phyloP scores from a whole-genome alignment of 2,329 filamentous ascomycete genomes.

The Tolypocladium ophioglossoides region DNA sequence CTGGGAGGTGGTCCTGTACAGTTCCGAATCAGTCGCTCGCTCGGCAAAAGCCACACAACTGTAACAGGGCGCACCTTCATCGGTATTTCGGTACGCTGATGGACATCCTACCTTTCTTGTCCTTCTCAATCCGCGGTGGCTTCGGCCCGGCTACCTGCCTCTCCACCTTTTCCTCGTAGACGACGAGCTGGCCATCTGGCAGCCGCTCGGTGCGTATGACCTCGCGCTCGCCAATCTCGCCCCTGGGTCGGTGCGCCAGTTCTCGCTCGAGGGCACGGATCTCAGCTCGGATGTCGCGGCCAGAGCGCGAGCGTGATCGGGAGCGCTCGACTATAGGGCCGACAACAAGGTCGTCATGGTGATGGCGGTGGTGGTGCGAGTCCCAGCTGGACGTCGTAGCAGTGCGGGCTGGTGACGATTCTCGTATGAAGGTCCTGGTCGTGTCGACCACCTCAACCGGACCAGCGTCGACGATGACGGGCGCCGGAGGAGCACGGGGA shows the following conservation, averaged over 20 bases:
- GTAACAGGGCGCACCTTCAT: conserved; percentile 37
- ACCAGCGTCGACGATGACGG: conserved; percentile 17
- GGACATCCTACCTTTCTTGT: conserved; percentile 93
- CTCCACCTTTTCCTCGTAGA: conserved; percentile 52
- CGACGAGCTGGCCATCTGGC: conserved; percentile 50
- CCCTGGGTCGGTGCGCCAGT: conserved; percentile 24
- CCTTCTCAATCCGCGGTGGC: conserved; percentile 67
- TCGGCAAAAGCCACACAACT: conserved; percentile 4
- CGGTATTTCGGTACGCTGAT: conserved; percentile 67
- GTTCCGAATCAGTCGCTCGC: conserved; percentile 19
- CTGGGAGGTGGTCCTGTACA: conserved; percentile 50
- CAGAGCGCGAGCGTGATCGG: conserved; percentile 32
- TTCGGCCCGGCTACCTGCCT: conserved; percentile 41
- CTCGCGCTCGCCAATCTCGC: conserved; percentile 33
- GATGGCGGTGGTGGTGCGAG: conserved; percentile 17
- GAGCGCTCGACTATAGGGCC: conserved; percentile 26
- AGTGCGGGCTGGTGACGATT: conserved; percentile 36
- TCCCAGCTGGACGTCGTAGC: conserved; percentile 24
- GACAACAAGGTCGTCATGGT: conserved; percentile 15
- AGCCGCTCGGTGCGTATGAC: conserved; percentile 46
- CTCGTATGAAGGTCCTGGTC: conserved; percentile 37
- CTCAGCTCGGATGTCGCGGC: conserved; percentile 61
- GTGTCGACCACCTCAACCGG: conserved; percentile 31
- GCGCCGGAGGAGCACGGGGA: conserved; percentile 22
- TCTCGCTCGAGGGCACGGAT: conserved; percentile 57